Percentiles rank a stretch among this genome's conserved stretches.
Conservation (phyloP, 1,284 basidiomycete genomes). For the Tranzscheliella williamsii region DNA sequence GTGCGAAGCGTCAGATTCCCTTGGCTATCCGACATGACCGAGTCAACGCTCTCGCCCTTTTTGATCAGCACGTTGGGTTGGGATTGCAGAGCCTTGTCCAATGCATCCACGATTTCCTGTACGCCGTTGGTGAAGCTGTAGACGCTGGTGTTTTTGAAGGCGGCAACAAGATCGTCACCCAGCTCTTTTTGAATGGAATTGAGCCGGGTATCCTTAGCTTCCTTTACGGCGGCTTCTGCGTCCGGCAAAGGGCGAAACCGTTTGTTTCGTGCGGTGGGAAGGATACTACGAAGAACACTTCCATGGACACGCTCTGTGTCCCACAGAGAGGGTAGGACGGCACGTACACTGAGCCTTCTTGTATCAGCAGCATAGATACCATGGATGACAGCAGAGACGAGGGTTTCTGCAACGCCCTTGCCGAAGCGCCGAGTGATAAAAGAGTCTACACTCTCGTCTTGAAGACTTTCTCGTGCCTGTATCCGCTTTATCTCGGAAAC, state of each 20-base stretch:
- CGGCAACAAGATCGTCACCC: slow-evolving; percentile 64
- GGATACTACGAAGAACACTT: slow-evolving; percentile 71
- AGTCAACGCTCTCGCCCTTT: slow-evolving; percentile 62
- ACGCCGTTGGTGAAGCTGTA: slow-evolving; percentile 82
- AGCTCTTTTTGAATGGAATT: slow-evolving; percentile 61
- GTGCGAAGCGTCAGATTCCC: slow-evolving; percentile 47
- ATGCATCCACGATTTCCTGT: slow-evolving; percentile 69
- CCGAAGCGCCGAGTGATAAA: slow-evolving; percentile 81
- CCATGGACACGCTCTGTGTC: slow-evolving; percentile 73
- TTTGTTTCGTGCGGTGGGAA: slow-evolving; percentile 57
- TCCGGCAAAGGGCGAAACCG: slow-evolving; percentile 15
- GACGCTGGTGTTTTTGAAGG: slow-evolving; percentile 69
- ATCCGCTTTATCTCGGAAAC: slow-evolving; percentile 53
- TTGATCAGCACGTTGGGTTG: slow-evolving; percentile 69
- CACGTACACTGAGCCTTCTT: slow-evolving; percentile 72
- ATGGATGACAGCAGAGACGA: slow-evolving; percentile 84
- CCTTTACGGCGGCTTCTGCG: slow-evolving; percentile 15
- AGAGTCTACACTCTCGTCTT: slow-evolving; percentile 79
- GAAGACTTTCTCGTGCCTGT: slow-evolving; percentile 22
- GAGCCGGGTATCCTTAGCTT: slow-evolving; percentile 11
- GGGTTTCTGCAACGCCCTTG: slow-evolving; percentile 70
- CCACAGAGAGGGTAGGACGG: slow-evolving; percentile 76
- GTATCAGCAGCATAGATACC: slow-evolving; percentile 91
- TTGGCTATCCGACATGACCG: slow-evolving; percentile 66
- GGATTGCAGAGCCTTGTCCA: slow-evolving; percentile 66